phyloP scores from a whole-genome alignment of 352 stramenopile genomes.

The Phytophthora agathidicida region DNA sequence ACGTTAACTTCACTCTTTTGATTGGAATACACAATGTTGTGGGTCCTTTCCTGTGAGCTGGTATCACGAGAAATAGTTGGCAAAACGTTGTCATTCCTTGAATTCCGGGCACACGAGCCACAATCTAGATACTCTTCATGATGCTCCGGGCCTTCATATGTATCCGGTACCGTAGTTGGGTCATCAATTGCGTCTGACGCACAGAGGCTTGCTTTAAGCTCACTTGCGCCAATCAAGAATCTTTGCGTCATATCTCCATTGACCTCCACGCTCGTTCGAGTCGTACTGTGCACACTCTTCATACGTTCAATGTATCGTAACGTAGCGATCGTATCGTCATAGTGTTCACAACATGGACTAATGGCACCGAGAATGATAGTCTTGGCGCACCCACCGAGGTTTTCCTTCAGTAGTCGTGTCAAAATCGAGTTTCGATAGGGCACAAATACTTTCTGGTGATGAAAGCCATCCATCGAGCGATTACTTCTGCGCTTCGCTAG shows the following conservation, averaged over 20 bases:
- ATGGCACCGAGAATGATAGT: conserved; percentile 90
- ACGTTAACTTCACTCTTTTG: too few relatives aligned
- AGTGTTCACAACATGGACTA: conserved; percentile 84
- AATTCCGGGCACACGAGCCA: conserved; percentile 3
- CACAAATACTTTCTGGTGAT: conserved; percentile 54
- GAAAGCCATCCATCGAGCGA: conserved; percentile 1
- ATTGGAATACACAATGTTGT: too few relatives aligned
- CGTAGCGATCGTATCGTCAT: conserved; percentile 88
- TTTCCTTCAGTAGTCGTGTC: conserved; percentile 82
- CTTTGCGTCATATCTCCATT: conserved; percentile 38
- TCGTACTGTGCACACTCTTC: conserved; percentile 55
- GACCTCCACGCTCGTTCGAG: conserved; percentile 44
- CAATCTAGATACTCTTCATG: conserved; percentile 4
- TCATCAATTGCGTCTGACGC: not conserved
- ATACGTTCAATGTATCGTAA: conserved; percentile 81
- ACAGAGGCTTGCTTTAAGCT: conserved; percentile 52
- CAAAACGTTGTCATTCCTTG: too few relatives aligned
- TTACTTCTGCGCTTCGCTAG: conserved; percentile 46
- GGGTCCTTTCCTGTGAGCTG: too few relatives aligned
- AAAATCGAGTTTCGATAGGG: conserved; percentile 92
- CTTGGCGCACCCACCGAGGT: conserved; percentile 79
- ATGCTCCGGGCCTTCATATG: conserved; percentile 2
- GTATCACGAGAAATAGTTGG: too few relatives aligned
- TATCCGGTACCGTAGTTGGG: not conserved
- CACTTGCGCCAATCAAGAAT: conserved; percentile 41